Evolutionary conservation across 306 rosid species (phyloP).

Genomic region (Crotalaria pallida): DNA sequence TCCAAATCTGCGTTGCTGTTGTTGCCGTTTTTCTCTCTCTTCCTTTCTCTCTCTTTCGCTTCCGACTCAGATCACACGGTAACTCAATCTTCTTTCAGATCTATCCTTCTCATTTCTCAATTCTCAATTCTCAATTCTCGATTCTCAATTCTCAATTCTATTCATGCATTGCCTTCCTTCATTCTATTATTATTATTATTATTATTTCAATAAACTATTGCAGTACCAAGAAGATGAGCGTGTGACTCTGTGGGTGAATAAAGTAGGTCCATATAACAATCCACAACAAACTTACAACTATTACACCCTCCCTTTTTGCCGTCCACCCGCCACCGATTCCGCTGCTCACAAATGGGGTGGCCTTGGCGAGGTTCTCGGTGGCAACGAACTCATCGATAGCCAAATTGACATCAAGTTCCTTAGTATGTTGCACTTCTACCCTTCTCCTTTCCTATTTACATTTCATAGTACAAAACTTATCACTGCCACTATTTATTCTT

Average conservation of each 20-base stretch:
- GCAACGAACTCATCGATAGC: conserved; percentile 95
- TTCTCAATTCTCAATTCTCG: too few species aligned
- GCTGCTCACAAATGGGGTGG: conserved; percentile 98
- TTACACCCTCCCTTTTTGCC: conserved; percentile 92
- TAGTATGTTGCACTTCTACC: conserved; percentile 56
- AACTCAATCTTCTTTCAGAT: too few species aligned
- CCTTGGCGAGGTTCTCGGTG: conserved; percentile 97
- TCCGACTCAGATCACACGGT: conserved; percentile 96
- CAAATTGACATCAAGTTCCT: conserved; percentile 67
- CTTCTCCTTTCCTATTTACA: conserved; percentile 12
- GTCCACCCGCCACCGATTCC: conserved; percentile 45
- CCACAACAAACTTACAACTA: conserved; percentile 99
- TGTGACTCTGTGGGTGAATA: conserved; percentile 94
- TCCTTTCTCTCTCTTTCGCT: conserved; percentile 45
- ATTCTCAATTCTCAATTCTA: too few species aligned
- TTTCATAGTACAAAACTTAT: conserved; percentile 1
- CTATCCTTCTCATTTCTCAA: too few species aligned
- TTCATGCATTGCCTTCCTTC: too few species aligned
- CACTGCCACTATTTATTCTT: too few species aligned
- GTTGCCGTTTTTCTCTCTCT: conserved; percentile 33
- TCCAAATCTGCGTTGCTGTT: conserved; percentile 37
- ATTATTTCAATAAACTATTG: conserved; percentile 26
- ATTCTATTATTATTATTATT: too few species aligned
- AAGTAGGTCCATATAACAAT: conserved; percentile 97
- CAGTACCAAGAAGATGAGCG: conserved; percentile 67